Evolutionary conservation across 2,329 filamentous ascomycete species (phyloP).

Genomic region (Triangularia verruculosa): DNA sequence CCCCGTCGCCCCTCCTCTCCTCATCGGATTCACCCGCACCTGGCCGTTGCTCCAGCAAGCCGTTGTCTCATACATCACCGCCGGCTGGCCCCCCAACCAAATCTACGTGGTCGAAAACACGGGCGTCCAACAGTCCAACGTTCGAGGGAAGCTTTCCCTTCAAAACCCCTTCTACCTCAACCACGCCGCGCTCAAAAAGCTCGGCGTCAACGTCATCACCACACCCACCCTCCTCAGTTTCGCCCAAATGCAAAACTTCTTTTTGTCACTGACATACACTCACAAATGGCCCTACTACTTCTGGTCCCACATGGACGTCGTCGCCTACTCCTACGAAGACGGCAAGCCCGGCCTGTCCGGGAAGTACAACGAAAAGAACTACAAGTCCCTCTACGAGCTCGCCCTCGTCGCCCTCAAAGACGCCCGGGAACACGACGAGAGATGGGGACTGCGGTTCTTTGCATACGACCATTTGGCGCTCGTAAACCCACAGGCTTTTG

Average conservation of each 20-base stretch:
- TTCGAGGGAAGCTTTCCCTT: constrained; percentile 43
- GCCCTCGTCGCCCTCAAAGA: constrained; percentile 37
- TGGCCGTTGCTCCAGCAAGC: constrained; percentile 55
- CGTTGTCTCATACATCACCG: constrained; percentile 55
- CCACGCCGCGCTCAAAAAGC: constrained; percentile 46
- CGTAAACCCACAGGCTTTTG: constrained; percentile 52
- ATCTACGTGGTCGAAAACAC: constrained; percentile 61
- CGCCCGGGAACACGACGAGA: constrained; percentile 32
- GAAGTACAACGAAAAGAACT: constrained; percentile 35
- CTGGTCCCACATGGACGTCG: constrained; percentile 53
- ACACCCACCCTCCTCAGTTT: constrained; percentile 51
- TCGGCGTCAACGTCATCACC: constrained; percentile 46
- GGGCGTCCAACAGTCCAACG: constrained; percentile 53
- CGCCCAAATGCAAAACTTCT: constrained; percentile 54
- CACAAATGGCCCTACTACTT: constrained; percentile 50
- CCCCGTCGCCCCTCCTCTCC: constrained; percentile 45
- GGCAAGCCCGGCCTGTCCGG: constrained; percentile 36
- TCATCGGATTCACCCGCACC: constrained; percentile 58
- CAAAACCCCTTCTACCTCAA: constrained; percentile 58
- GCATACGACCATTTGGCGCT: constrained; percentile 57
- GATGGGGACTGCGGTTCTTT: constrained; percentile 55
- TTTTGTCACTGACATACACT: constrained; percentile 42
- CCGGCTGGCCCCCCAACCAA: constrained; percentile 55
- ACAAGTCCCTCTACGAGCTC: constrained; percentile 42
- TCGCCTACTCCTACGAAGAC: constrained; percentile 43